Evolutionary conservation across 139 green algal species (phyloP), one percentile per base, ranked within the genome.

Genomic region (Chlamydomonas schloesseri): DNA sequence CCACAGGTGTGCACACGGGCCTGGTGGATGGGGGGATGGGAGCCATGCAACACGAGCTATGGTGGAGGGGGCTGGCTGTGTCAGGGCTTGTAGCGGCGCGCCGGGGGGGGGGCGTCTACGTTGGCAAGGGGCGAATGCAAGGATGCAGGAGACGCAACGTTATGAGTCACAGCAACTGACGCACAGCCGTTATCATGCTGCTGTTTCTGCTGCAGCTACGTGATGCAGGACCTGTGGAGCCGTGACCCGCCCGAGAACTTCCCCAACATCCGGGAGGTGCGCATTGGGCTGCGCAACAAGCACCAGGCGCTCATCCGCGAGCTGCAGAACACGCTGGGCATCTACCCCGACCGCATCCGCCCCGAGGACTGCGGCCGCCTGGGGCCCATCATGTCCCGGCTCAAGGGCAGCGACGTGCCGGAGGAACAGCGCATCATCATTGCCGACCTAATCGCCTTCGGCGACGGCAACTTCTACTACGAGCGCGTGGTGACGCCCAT

Each of bases 301-400:
- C 55, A 87, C 77, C 88, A 91, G 88, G 42, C 71, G 29, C 24
- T 82, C 29, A 91, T 91, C 42, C n/a, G 36, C 10, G 82, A 88
- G 34, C 50, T 89, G 60, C 88, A 91, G 82, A 11, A 36, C 37
- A 60, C 70, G 82, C 88, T 91, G 76, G 67, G 83, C 67, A 88
- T 91, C 58, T 88, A 84, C 82, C 82, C 88, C 2, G 64, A 71
- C 47, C 70, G 75, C 36, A 84, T 88, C 64, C 70, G 89, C 0
- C 89, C 89, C 31, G 89, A 92, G 89, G 89, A 92, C 82, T 92
- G 86, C 47, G 89, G 89, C n/a, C 86, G 89, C 26, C 37, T 90
- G 34, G 73, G 57, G 34, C 78, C 84, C 75, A 92, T 92, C 74
- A 69, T 89, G 46, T 42, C 81, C 11, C 81, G 85, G 20, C 75